Evolutionary conservation across 306 rosid species (phyloP).

Genomic region (Echinosophora koreensis): DNA sequence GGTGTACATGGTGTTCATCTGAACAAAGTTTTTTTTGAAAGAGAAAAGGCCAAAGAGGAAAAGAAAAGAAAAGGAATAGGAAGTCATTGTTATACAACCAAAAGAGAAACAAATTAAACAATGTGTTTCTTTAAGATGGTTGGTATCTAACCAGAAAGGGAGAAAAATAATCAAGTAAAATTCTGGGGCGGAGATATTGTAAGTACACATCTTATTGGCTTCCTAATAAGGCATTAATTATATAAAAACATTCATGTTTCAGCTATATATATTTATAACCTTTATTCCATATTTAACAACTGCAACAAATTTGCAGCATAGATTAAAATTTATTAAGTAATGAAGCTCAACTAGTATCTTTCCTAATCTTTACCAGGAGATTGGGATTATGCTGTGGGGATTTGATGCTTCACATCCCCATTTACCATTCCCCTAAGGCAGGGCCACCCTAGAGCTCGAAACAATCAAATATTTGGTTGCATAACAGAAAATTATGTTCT

Average conservation of each 20-base stretch:
- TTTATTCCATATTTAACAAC: not conserved
- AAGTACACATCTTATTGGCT: not conserved
- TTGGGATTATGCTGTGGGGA: constrained; percentile 8
- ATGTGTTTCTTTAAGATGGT: constrained; percentile 2
- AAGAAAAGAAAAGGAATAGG: not conserved
- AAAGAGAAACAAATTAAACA: constrained; percentile 8
- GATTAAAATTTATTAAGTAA: not conserved
- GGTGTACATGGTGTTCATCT: not conserved
- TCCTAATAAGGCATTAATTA: not conserved
- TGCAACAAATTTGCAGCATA: constrained; percentile 9
- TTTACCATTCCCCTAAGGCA: not conserved
- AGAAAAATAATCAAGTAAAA: not conserved
- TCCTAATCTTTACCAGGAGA: not conserved
- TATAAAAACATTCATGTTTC: constrained; percentile 8
- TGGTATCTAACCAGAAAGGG: not conserved
- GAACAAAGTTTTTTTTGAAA: not conserved
- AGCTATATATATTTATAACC: not conserved
- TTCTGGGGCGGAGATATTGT: not conserved
- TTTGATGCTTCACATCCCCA: not conserved
- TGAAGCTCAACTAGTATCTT: not conserved
- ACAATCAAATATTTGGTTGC: not conserved
- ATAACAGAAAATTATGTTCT: not conserved
- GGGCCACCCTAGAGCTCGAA: not conserved
- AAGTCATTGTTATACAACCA: not conserved
- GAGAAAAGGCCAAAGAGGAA: constrained; percentile 11